These are phyloP conservation scores for Cryphonectria japonica DNA, from an alignment of 2,329 filamentous ascomycete genomes.

Conservation along the genomic window DNA sequence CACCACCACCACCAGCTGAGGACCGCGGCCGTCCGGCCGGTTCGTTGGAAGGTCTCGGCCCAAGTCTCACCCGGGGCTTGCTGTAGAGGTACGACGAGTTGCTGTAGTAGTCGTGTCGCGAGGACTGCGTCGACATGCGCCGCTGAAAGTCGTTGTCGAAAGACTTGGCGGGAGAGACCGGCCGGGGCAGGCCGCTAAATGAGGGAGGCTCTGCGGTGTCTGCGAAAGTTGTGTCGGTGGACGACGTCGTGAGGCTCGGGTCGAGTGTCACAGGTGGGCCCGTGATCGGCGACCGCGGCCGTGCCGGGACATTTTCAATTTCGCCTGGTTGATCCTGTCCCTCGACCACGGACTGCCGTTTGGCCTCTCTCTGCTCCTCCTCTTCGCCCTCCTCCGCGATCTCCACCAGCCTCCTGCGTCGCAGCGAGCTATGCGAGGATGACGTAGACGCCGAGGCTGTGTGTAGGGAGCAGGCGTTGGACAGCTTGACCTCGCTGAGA, in stretches of 20 bases:
- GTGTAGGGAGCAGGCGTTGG: conserved; percentile 86
- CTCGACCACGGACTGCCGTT: conserved; percentile 59
- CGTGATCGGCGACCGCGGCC: conserved; percentile 39
- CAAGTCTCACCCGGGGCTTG: conserved; percentile 87
- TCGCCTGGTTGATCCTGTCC: conserved; percentile 45
- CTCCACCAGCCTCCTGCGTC: conserved; percentile 79
- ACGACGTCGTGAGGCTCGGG: conserved; percentile 54
- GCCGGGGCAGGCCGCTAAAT: conserved; percentile 52
- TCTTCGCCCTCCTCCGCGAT: conserved; percentile 95
- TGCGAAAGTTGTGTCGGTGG: conserved; percentile 55
- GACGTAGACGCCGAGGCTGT: conserved; percentile 84
- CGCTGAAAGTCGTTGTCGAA: conserved; percentile 44
- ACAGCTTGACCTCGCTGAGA: conserved; percentile 84
- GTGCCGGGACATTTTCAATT: conserved; percentile 34
- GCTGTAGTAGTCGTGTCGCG: conserved; percentile 54
- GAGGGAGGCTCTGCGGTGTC: conserved; percentile 54
- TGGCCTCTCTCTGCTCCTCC: conserved; percentile 59
- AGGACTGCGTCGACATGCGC: conserved; percentile 57
- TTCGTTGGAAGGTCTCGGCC: conserved; percentile 78
- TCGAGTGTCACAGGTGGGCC: conserved; percentile 53
- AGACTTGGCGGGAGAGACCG: conserved; percentile 50
- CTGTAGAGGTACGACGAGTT: conserved; percentile 54
- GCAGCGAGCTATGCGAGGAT: conserved; percentile 80
- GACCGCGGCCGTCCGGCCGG: conserved; percentile 63
- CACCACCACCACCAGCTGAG: conserved; percentile 49